Evolutionary conservation across 164 flowering plant species (phyloP).

Genomic region (Tetracentron sinense): DNA sequence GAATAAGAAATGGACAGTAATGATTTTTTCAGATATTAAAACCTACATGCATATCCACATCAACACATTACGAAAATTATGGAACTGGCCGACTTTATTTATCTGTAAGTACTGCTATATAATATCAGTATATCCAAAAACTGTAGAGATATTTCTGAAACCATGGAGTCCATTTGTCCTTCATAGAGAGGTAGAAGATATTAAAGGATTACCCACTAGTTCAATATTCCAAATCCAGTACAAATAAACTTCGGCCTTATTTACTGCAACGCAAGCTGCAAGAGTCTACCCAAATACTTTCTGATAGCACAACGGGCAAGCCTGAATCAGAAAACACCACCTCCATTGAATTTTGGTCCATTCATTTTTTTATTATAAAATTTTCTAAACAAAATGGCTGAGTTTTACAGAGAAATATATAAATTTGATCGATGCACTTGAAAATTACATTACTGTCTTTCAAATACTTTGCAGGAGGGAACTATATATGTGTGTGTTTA

Average conservation of each 20-base stretch:
- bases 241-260: not conserved
- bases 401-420: not conserved
- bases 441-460: not conserved
- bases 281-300: not conserved
- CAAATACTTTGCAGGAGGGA: not conserved
- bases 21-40: not conserved
- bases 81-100: no score
- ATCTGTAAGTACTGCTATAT: not conserved
- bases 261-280: no score
- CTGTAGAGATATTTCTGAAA: no score
- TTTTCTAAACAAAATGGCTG: no score
- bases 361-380: no score
- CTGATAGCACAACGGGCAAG: not conserved
- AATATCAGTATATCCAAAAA: no score
- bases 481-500: no score
- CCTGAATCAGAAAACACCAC: not conserved
- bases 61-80: not conserved
- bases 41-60: not conserved
- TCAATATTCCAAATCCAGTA: not conserved
- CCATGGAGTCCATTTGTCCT: no score
- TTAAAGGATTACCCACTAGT: not conserved
- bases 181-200: no score
- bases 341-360: not conserved
- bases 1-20: no score
- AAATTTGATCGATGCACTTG: not conserved